Conservation (phyloP, 305 asterid genomes). For the Solanum hybrid region DNA sequence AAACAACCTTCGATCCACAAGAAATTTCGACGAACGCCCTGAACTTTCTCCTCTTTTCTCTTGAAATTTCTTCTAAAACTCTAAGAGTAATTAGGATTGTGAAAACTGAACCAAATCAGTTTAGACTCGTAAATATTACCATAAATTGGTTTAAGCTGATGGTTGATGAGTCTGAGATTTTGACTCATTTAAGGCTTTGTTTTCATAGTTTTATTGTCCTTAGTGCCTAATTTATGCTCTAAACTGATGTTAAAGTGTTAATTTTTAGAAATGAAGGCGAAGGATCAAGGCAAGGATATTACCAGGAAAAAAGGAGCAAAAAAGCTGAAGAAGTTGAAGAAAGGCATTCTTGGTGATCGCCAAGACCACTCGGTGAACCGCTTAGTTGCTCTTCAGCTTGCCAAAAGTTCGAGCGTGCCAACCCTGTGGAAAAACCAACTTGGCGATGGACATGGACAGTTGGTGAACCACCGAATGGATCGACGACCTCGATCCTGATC, state of each 20-base stretch:
- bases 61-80: not conserved
- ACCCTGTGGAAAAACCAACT: not conserved
- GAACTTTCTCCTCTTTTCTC: not conserved
- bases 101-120: not conserved
- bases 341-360: not conserved
- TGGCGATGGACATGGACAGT: not conserved
- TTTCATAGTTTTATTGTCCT: not conserved
- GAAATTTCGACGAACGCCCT: not conserved
- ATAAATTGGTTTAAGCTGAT: no score
- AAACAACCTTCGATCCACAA: not conserved
- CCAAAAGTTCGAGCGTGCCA: not conserved
- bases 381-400: not conserved
- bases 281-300: not conserved
- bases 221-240: not conserved
- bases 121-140: not conserved
- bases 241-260: not conserved
- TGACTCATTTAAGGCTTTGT: not conserved
- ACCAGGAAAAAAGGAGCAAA: no score
- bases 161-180: not conserved
- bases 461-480: not conserved
- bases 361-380: not conserved
- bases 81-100: not conserved
- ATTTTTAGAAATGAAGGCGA: not conserved
- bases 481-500: not conserved
- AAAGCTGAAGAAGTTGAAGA: not conserved